Evolutionary conservation across 345 rosid genomes (phyloP).

Genomic region (Euphorbia lathyris): DNA sequence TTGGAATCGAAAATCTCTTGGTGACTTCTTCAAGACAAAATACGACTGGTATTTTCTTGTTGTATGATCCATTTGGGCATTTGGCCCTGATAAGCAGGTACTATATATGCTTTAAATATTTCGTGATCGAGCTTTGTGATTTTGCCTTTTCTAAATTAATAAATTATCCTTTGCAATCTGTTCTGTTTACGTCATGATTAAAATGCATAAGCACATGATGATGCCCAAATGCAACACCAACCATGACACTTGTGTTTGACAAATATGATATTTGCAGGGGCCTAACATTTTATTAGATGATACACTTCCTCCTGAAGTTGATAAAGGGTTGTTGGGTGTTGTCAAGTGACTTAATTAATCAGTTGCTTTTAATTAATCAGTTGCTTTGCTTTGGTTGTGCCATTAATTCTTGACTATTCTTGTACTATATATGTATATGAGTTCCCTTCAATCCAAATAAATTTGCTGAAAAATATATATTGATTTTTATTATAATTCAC

Average conservation of each 20-base stretch:
- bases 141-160: slow-evolving; percentile 3
- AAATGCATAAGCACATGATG: background rate
- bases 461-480: no score
- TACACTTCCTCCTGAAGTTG: slow-evolving; percentile 93
- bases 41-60: slow-evolving; percentile 99
- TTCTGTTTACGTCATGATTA: background rate
- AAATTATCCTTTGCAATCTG: background rate
- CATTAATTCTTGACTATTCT: no score
- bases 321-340: slow-evolving; percentile 70
- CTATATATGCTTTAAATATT: background rate
- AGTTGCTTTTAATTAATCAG: no score
- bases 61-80: slow-evolving; percentile 96
- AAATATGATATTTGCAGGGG: slow-evolving; percentile 45
- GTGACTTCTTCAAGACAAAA: slow-evolving; percentile 88
- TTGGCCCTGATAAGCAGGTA: slow-evolving; percentile 99
- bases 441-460: no score
- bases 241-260: background rate
- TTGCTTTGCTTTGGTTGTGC: no score
- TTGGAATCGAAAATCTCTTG: slow-evolving; percentile 80
- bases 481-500: no score
- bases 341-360: no score
- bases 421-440: no score
- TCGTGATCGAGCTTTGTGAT: background rate
- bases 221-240: background rate
- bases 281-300: slow-evolving; percentile 92